phyloP scores from a whole-genome alignment of 306 rosid species.

The Potentilla sterilis region DNA sequence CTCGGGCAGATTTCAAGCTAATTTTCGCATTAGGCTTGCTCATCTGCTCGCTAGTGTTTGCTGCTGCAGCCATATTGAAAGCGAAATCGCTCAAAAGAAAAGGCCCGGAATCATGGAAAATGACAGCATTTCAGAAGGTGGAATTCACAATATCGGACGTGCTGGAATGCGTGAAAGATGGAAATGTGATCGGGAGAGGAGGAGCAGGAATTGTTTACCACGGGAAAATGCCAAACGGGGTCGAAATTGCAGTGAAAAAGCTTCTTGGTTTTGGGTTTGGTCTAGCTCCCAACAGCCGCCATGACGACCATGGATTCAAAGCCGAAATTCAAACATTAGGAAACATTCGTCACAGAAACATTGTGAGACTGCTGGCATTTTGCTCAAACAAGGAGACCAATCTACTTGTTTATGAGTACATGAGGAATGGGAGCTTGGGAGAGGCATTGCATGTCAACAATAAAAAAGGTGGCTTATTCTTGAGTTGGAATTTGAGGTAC shows the following conservation, averaged over 20 bases:
- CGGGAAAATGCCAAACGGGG: slow-evolving; percentile 83
- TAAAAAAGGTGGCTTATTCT: slow-evolving; percentile 39
- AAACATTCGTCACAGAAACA: slow-evolving; percentile 82
- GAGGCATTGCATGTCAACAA: slow-evolving; percentile 63
- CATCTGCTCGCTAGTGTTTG: slow-evolving; percentile 59
- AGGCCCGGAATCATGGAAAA: slow-evolving; percentile 56
- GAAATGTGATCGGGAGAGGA: slow-evolving; percentile 83
- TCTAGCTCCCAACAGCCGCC: slow-evolving; percentile 43
- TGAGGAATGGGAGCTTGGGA: slow-evolving; percentile 88
- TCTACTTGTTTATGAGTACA: slow-evolving; percentile 77
- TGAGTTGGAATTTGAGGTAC: slow-evolving; percentile 77
- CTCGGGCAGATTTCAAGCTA: slow-evolving; percentile 50
- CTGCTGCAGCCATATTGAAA: slow-evolving; percentile 62
- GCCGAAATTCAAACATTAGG: slow-evolving; percentile 89
- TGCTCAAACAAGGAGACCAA: slow-evolving; percentile 76
- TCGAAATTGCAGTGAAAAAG: slow-evolving; percentile 75
- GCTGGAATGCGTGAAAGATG: slow-evolving; percentile 80
- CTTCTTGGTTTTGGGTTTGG: slow-evolving; percentile 55
- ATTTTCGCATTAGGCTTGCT: slow-evolving; percentile 71
- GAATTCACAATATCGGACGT: slow-evolving; percentile 68
- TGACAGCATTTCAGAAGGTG: slow-evolving; percentile 69
- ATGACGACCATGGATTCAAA: slow-evolving; percentile 77
- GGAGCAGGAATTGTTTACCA: slow-evolving; percentile 95
- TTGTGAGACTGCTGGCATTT: slow-evolving; percentile 71
- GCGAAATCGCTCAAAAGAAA: slow-evolving; percentile 57